These are phyloP conservation scores for Gentiana macrophylla DNA, from an alignment of 257 asterid genomes.

Conservation along the genomic window DNA sequence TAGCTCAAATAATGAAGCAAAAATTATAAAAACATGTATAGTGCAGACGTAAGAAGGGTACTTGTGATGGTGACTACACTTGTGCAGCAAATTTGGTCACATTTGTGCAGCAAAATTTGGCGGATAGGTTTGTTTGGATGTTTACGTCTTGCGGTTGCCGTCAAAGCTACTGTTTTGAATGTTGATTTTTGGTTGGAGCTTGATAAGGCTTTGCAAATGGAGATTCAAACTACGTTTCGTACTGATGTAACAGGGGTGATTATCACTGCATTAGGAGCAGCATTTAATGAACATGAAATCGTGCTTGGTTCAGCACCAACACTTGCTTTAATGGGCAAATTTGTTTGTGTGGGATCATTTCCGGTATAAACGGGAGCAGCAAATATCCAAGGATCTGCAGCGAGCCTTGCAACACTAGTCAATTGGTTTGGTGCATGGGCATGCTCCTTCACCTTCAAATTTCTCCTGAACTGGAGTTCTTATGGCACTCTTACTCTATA, in stretches of 20 bases:
- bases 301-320: constrained; percentile 50
- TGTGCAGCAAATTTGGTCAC: too few relatives aligned
- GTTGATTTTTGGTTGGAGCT: too few relatives aligned
- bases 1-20: too few relatives aligned
- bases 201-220: too few relatives aligned
- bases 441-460: constrained; percentile 83
- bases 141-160: too few relatives aligned
- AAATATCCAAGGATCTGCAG: constrained; percentile 90
- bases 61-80: too few relatives aligned
- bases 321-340: constrained; percentile 30
- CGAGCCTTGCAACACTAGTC: constrained; percentile 84
- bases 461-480: constrained; percentile 86
- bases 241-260: constrained; percentile 24
- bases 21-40: too few relatives aligned
- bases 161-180: too few relatives aligned
- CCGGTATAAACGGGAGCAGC: constrained; percentile 64
- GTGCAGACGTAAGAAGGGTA: too few relatives aligned
- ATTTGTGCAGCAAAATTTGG: too few relatives aligned
- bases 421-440: constrained; percentile 98
- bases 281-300: constrained; percentile 55
- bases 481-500: constrained; percentile 25
- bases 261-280: constrained; percentile 66
- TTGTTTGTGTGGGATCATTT: constrained; percentile 1
- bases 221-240: too few relatives aligned
- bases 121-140: too few relatives aligned